Base-by-base conservation (phyloP, 352 stramenopile species). In the Pythium coloratum region DNA sequence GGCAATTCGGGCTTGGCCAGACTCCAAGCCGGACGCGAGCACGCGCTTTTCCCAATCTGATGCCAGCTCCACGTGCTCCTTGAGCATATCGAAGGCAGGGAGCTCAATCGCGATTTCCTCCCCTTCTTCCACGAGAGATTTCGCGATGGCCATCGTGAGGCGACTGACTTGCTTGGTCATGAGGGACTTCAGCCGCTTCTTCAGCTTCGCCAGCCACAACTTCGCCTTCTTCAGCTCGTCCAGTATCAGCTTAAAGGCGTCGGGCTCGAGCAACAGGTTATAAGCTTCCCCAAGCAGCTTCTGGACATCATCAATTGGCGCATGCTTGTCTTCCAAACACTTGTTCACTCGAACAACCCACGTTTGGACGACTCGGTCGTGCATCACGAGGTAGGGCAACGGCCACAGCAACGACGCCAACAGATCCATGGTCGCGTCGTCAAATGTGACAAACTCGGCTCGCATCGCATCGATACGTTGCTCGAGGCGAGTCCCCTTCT, bases 201-300 rank as follows among this genome's bases (percentile, higher is more conserved):
- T 95, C 13, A 93, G 58, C 69, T 96, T 96, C 0, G 80, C 76
- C 0, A 96, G 79, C 88, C 88, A 96, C 36, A 86, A 57, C 24
- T 91, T 92, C 0, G 82, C 82, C 46, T 88, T 89, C 69, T 89
- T 94, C 9, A 90, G 73, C 70, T 96, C 88, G 34, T 94, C 82
- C 72, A 92, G 77, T 18, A 96, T 76, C 50, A 87, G 61, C 42
- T 91, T 89, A 58, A 95, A 89, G 0, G 85, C 77, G 2, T 89
- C 82, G n/a, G 88, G 80, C 50, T 95, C 84, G 44, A 95, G 72
- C 26, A 91, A 42, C 28, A 95, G 62, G 3, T 67, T 70, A 58
- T 75, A 82, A 4, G 84, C 84, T 62, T 86, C 85, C 33, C 80
- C 68, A 24, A 95, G 67, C 16, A 93, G 53, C 14, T 62, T 51